Evolutionary conservation across 805 yeast species (phyloP).

Genomic region (Candida wancherniae): DNA sequence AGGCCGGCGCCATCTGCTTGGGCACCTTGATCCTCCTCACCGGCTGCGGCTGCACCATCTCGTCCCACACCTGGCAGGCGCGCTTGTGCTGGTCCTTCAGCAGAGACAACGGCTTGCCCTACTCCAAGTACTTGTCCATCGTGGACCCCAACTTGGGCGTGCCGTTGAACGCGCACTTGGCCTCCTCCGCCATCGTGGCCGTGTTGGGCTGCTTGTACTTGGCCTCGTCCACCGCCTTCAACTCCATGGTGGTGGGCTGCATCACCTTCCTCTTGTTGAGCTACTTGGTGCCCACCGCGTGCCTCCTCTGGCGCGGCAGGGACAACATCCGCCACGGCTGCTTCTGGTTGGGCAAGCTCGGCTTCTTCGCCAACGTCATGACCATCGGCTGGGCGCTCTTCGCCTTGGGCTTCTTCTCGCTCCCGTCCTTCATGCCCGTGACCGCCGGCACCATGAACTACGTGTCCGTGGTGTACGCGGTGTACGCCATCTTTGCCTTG

Average conservation of each 20-base stretch:
- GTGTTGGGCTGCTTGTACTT: constrained; percentile 34
- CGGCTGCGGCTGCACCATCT: constrained; percentile 35
- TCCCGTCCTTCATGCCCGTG: constrained; percentile 31
- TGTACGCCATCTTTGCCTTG: constrained; percentile 31
- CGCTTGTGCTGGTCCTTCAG: constrained; percentile 41
- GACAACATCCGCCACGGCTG: constrained; percentile 37
- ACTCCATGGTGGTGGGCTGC: constrained; percentile 36
- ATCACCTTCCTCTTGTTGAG: constrained; percentile 35
- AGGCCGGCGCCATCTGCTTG: constrained; percentile 34
- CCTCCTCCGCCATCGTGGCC: constrained; percentile 30
- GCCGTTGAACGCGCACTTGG: constrained; percentile 38
- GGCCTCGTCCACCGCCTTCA: constrained; percentile 37
- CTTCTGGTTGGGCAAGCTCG: constrained; percentile 39
- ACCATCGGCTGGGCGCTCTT: constrained; percentile 33
- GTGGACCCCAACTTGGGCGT: constrained; percentile 36
- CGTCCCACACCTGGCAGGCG: constrained; percentile 42
- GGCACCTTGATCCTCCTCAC: constrained; percentile 32
- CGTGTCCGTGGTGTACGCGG: constrained; percentile 23
- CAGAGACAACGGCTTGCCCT: constrained; percentile 42
- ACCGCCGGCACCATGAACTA: constrained; percentile 27
- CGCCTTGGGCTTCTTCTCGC: constrained; percentile 36
- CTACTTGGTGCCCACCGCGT: constrained; percentile 32
- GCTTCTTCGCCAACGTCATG: constrained; percentile 29
- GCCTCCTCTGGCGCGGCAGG: constrained; percentile 34
- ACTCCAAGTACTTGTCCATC: constrained; percentile 32